A percentile compares a stretch with the other conserved stretches of the same genome.
Evolutionary conservation across 2,329 filamentous ascomycete species (phyloP).

Genomic region (Ceratocystis smalleyi): DNA sequence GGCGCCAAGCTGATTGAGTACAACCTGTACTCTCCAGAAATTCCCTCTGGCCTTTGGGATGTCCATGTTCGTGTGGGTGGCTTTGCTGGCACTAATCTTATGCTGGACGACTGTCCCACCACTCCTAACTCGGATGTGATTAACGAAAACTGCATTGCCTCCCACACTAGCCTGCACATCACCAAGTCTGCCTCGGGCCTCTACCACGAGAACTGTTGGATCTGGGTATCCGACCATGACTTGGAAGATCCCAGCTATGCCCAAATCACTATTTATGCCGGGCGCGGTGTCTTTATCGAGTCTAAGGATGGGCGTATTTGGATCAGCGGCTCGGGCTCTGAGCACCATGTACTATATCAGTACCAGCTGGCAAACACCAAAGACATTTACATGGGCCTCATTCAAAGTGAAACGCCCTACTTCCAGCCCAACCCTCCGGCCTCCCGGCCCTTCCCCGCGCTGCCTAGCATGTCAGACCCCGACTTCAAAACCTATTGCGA

Average conservation of each 20-base stretch:
- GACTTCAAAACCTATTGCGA: slow-evolving; percentile 35
- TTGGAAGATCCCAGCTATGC: slow-evolving; percentile 34
- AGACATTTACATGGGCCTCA: slow-evolving; percentile 47
- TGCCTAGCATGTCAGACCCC: slow-evolving; percentile 32
- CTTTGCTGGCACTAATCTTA: slow-evolving; percentile 51
- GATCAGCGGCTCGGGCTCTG: slow-evolving; percentile 49
- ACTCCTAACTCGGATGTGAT: slow-evolving; percentile 22
- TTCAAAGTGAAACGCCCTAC: slow-evolving; percentile 58
- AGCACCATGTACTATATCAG: slow-evolving; percentile 53
- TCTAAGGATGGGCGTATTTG: slow-evolving; percentile 30
- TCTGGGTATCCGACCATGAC: slow-evolving; percentile 39
- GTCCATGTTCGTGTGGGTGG: slow-evolving; percentile 63
- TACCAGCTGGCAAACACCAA: slow-evolving; percentile 47
- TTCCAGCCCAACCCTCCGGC: slow-evolving; percentile 51
- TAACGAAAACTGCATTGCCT: slow-evolving; percentile 27
- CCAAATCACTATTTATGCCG: slow-evolving; percentile 37
- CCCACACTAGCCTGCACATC: slow-evolving; percentile 31
- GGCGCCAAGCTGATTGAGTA: slow-evolving; percentile 60
- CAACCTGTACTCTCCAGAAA: slow-evolving; percentile 41
- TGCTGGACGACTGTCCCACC: slow-evolving; percentile 52
- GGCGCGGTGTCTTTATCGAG: slow-evolving; percentile 36
- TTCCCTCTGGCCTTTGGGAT: slow-evolving; percentile 52
- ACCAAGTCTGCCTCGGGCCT: slow-evolving; percentile 26
- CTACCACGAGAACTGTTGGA: slow-evolving; percentile 32
- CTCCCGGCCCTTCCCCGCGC: slow-evolving; percentile 37